Evolutionary conservation across 2,329 filamentous ascomycete species (phyloP), one percentile per base, ranked within the genome.

Genomic region (Chaetomium sp.): DNA sequence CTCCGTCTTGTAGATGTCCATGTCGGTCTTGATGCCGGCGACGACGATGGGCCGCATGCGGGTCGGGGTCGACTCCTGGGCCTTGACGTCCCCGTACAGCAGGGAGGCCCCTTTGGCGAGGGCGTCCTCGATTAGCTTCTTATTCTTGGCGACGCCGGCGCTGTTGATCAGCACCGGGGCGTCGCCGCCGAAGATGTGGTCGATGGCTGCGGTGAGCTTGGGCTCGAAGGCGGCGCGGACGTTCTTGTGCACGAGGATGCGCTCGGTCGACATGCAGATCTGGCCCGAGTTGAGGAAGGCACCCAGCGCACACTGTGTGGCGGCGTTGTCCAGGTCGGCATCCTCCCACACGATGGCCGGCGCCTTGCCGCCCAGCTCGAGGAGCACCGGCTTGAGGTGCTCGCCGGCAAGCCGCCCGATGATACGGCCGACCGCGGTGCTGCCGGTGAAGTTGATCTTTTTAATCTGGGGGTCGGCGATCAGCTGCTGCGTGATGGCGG

Each of bases 391-490:
- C 80, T 96, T 96, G 49, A 95, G 81, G 70, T 90, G 79, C 73
- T 90, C 85, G 31, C 90, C 92, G 0, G 90, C 90, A 9, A 85
- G 82, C 23, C 82, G 80, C 10, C 86, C 90, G 64, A 96, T 87
- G 73, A 92, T 89, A 35, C 86, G 83, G 0, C 92, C 92, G 0
- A 95, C 88, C 0, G 76, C 75, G 0, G 91, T 93, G 72, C 86
- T 90, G 38, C 92, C 92, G 0, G 92, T 96, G 76, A 96, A 96
- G 78, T 92, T 95, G 74, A 96, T 82, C 79, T 96, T 96, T 74
- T 87, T 89, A 63, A 96, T 79, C 0, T 81, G 80, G 0, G 85
- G 85, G 71, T 90, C 81, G 56, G 85, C 83, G 69, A 96, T 90
- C 33, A 95, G 76, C 1, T 85, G 79, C 31, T 82, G 82, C 0